phyloP scores from a whole-genome alignment of 2,329 filamentous ascomycete species.

The Talaromyces funiculosus region DNA sequence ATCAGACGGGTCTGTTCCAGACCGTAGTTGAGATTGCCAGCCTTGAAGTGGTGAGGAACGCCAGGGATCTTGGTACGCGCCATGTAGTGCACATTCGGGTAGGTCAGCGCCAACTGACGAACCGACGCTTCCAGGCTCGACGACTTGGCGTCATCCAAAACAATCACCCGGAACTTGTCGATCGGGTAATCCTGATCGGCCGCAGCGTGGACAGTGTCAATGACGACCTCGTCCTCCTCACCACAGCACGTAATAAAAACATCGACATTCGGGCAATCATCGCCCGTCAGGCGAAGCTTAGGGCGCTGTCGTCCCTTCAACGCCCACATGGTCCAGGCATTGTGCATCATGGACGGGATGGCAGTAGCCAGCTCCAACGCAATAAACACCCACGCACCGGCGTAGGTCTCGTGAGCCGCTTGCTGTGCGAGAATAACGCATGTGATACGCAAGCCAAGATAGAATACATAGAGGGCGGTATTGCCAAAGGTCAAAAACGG shows the following conservation, averaged over 20 bases:
- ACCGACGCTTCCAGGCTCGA: conserved; percentile 30
- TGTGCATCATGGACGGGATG: conserved; percentile 53
- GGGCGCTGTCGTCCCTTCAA: conserved; percentile 51
- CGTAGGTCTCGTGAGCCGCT: conserved; percentile 36
- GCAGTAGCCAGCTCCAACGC: conserved; percentile 50
- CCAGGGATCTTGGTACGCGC: conserved; percentile 37
- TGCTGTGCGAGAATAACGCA: conserved; percentile 51
- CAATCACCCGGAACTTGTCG: conserved; percentile 33
- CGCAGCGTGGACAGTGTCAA: conserved; percentile 37
- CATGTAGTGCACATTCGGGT: conserved; percentile 40
- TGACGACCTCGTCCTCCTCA: conserved; percentile 38
- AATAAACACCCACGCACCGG: conserved; percentile 54
- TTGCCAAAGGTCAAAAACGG: conserved; percentile 33
- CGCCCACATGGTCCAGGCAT: conserved; percentile 54
- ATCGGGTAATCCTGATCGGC: conserved; percentile 37
- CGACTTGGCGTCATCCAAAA: conserved; percentile 38
- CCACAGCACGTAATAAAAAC: conserved; percentile 42
- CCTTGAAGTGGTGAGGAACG: conserved; percentile 53
- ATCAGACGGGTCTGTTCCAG: conserved; percentile 47
- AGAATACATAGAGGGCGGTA: conserved; percentile 36
- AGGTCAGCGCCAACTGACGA: conserved; percentile 28
- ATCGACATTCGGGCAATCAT: conserved; percentile 37
- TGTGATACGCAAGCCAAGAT: conserved; percentile 48
- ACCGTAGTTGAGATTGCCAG: conserved; percentile 59
- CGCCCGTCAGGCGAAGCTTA: conserved; percentile 38